Evolutionary conservation across 139 green algal species (phyloP).

Genomic region (Trebouxia sp.): DNA sequence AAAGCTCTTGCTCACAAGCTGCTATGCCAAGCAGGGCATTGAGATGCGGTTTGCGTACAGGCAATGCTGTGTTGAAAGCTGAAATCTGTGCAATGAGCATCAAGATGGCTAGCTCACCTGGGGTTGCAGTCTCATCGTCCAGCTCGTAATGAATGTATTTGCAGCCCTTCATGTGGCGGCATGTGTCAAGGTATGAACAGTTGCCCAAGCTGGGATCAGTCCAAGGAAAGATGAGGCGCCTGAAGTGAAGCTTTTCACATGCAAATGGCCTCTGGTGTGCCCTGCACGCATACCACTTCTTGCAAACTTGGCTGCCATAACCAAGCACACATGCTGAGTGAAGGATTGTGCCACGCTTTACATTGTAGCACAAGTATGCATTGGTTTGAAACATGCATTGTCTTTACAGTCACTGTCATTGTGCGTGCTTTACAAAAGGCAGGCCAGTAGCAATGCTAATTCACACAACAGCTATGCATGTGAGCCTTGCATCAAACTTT

Average conservation of each 20-base stretch:
- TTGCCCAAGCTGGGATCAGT: slow-evolving; percentile 79
- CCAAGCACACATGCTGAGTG: too few species aligned
- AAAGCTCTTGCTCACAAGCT: background rate
- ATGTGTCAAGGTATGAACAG: slow-evolving; percentile 89
- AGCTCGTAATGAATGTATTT: slow-evolving; percentile 83
- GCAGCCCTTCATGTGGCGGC: slow-evolving; percentile 69
- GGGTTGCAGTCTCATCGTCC: slow-evolving; percentile 44
- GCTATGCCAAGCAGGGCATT: background rate
- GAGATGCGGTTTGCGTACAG: background rate
- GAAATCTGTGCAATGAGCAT: too few species aligned
- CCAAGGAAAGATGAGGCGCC: slow-evolving; percentile 65
- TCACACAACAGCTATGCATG: too few species aligned
- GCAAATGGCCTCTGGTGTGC: slow-evolving; percentile 32
- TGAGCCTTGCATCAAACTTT: too few species aligned
- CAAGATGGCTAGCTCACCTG: background rate
- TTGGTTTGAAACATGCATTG: too few species aligned
- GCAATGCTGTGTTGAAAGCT: too few species aligned
- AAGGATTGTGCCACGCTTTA: too few species aligned
- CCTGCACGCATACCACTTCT: slow-evolving; percentile 20
- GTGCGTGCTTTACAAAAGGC: too few species aligned
- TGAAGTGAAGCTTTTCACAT: slow-evolving; percentile 58
- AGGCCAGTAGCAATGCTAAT: too few species aligned
- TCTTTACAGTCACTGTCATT: too few species aligned
- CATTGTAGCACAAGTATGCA: background rate
- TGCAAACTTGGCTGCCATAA: background rate